Percentiles rank a stretch among this genome's conserved stretches.
These are phyloP conservation scores for Dovyalis caffra DNA, from an alignment of 345 rosid genomes.

Conservation along the genomic window DNA sequence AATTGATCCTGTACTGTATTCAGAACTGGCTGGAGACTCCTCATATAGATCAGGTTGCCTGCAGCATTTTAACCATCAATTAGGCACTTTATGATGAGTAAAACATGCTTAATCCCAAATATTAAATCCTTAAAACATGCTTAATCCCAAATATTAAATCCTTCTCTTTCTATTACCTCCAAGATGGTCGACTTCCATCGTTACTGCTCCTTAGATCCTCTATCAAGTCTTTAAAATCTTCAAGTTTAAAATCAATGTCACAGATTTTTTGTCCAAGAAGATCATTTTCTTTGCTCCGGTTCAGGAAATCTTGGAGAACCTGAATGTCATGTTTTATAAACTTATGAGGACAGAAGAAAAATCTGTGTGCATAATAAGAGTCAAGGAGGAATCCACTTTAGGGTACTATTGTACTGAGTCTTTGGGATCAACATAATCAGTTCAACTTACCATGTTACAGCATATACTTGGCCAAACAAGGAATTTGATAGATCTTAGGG, in stretches of 20 bases:
- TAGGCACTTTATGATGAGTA: conserved; percentile 19
- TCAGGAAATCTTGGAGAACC: conserved; percentile 82
- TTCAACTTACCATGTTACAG: background rate
- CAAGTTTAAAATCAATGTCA: conserved; percentile 62
- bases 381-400: background rate
- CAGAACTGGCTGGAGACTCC: conserved; percentile 86
- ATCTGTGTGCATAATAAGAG: conserved; percentile 2
- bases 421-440: background rate
- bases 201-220: conserved; percentile 59
- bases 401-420: background rate
- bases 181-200: conserved; percentile 62
- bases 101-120: conserved; percentile 12
- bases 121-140: conserved; percentile 6
- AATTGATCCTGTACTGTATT: conserved; percentile 84
- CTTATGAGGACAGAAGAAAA: conserved; percentile 10
- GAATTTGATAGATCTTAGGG: background rate
- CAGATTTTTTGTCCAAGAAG: conserved; percentile 45
- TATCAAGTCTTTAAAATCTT: conserved; percentile 65
- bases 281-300: conserved; percentile 61
- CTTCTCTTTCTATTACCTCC: conserved; percentile 55
- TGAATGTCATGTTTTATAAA: conserved; percentile 27
- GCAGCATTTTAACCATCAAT: conserved; percentile 18
- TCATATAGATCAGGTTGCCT: conserved; percentile 82
- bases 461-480: background rate
- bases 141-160: conserved; percentile 1